A percentile compares a stretch with the other conserved stretches of the same genome.
Conservation (phyloP, 179 eudicot species). For the Spergularia azorica region DNA sequence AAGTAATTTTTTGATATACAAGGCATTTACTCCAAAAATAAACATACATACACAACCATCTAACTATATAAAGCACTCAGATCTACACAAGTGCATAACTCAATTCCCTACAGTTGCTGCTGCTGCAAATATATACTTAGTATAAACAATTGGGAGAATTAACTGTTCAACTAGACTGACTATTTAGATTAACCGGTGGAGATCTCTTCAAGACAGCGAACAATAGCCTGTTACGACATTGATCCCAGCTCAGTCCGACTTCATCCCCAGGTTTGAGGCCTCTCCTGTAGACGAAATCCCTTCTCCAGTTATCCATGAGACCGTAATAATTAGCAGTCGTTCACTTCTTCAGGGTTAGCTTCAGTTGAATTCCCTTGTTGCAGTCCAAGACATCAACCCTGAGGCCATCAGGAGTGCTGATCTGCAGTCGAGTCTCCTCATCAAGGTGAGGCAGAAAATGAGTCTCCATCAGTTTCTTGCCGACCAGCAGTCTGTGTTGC, state of each 20-base stretch:
- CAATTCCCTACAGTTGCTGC: too few species aligned
- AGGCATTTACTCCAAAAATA: background rate
- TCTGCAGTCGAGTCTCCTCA: too few species aligned
- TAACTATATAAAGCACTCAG: too few species aligned
- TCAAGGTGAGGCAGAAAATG: background rate
- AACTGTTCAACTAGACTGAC: too few species aligned
- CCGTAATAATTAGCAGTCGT: background rate
- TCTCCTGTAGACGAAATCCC: background rate
- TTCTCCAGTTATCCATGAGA: background rate
- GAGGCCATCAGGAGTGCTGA: background rate
- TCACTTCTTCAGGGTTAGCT: conserved; percentile 3
- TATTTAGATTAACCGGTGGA: background rate
- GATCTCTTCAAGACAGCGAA: background rate
- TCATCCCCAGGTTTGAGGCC: background rate
- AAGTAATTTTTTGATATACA: too few species aligned
- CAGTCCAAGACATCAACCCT: background rate
- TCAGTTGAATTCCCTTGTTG: background rate
- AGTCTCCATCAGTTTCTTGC: background rate
- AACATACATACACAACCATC: background rate
- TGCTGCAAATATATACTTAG: too few species aligned
- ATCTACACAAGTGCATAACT: too few species aligned
- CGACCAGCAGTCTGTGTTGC: background rate
- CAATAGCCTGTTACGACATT: background rate
- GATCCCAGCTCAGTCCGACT: background rate
- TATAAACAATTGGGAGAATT: too few species aligned